Base-by-base conservation (phyloP, 2,329 filamentous ascomycete species). In the Pseudofabraea citricarpa region DNA sequence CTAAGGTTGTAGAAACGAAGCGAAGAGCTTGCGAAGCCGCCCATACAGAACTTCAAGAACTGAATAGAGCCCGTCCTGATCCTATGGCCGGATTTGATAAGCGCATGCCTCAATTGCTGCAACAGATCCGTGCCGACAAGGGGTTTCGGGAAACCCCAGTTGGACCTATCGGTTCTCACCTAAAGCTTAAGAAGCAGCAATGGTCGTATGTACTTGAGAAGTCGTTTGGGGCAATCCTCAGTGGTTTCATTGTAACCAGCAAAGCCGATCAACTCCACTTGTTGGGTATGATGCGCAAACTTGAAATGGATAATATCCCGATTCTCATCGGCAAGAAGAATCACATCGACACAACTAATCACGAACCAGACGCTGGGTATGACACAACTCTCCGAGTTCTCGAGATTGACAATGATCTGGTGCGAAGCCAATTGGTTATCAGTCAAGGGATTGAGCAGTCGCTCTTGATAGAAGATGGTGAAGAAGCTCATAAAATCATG, bases 131-230 rank as follows among this genome's bases (percentile, higher is more conserved):
- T 5, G 68, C 71, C n/a, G 87, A 95, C 45, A 63, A 50, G 2
- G 72, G 81, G 0, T 97, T 94, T 58, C 68, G 71, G 19, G 69
- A 77, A 33, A 83, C 76, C 49, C 93, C 93, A 2, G 71, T 97
- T 24, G 93, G 93, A 0, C 93, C 93, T 0, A 71, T 97, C 12
- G 93, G 90, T 22, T 71, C 81, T 19, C 78, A 93, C 56, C 74
- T 98, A 40, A 82, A 81, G 52, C 69, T 98, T 19, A 68, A 81
- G 26, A 83, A 91, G 52, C 85, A 87, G 1, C 75, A 87, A 54
- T 98, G 93, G 93, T 85, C 84, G 1, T 76, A 79, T 1, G 81
- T 95, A 33, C 64, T 98, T 12, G 93, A 98, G 60, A 85, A 77
- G 49, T 78, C 78, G 1, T 74, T 95, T 36, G 87, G 87, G n/a